Base-by-base conservation (phyloP, 2,329 filamentous ascomycete genomes). In the Fusarium dlaminii region DNA sequence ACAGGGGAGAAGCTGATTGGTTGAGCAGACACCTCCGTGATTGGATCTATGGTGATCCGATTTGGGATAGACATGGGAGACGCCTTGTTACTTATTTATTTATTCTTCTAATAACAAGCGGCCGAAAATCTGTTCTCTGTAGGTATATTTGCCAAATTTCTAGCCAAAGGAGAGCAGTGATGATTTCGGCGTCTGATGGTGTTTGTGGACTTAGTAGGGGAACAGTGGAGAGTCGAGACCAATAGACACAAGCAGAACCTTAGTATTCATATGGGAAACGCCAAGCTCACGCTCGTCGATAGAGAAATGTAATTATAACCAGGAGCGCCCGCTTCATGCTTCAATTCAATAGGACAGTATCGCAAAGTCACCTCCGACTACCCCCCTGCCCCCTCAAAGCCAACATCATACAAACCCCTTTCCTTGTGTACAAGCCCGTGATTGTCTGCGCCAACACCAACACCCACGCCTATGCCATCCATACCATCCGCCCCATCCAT, bases 381-480 rank as follows among this genome's bases (percentile, higher is more conserved):
- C 10, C 74, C 74, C 13, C 66, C 70, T 32, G 68, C 10, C 3
- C 71, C 75, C 8, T 74, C 80, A 66, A 82, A 81, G 8, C 58
- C 75, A 52, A 79, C 78, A 66, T 80, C 79, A 59, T 81, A 81
- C 43, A 80, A 55, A 15, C 63, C 70, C 60, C 75, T 68, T 12
- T 78, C 79, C 52, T 78, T 78, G 24, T 73, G 70, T 7, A 66
- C 74, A 43, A 72, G 36, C 40, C 62, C 75, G 32, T 76, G 65
- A 42, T 66, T 59, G 24, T 69, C 72, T 40, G 54, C 30, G 14
- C 48, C 70, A 22, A 68, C 17, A 24, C 72, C 37, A 59, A 57
- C 57, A 27, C 49, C 71, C 22, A 49, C 66, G 14, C 67, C 65
- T 43, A 79, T 66, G 6, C 69, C 75, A 8, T 71, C 73, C 61